A percentile compares a stretch with the other conserved stretches of the same genome.
Conservation (phyloP, 305 asterid genomes). For the Plantago rigida region DNA sequence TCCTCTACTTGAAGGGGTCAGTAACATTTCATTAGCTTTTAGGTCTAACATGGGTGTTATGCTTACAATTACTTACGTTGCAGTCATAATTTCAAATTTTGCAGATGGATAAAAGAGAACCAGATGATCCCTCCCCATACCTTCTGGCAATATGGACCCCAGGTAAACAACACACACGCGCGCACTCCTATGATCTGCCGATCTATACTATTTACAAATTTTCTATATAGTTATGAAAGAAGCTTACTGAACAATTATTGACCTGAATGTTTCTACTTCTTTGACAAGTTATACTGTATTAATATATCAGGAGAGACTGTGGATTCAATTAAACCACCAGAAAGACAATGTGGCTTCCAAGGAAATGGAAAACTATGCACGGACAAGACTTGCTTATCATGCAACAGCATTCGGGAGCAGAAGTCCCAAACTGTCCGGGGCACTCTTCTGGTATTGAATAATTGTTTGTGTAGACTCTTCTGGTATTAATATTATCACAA, state of each 20-base stretch:
- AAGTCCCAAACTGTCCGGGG: slow-evolving; percentile 84
- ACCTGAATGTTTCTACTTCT: no score
- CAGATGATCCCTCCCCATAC: slow-evolving; percentile 85
- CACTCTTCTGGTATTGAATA: slow-evolving; percentile 63
- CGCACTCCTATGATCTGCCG: slow-evolving; percentile 40
- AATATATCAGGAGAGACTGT: slow-evolving; percentile 71
- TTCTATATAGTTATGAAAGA: no score
- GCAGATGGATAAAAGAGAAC: slow-evolving; percentile 88
- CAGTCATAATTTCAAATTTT: slow-evolving; percentile 28
- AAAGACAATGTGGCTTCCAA: slow-evolving; percentile 56
- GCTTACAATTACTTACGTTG: slow-evolving; percentile 15
- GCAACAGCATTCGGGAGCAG: slow-evolving; percentile 89
- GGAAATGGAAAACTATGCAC: slow-evolving; percentile 58
- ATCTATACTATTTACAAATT: not conserved
- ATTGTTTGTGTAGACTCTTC: slow-evolving; percentile 35
- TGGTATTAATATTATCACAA: slow-evolving; percentile 36
- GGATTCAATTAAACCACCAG: slow-evolving; percentile 76
- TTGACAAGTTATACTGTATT: slow-evolving; percentile 1
- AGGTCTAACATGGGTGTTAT: slow-evolving; percentile 8
- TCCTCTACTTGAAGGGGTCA: slow-evolving; percentile 78
- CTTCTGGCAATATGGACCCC: slow-evolving; percentile 83
- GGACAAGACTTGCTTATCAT: slow-evolving; percentile 68
- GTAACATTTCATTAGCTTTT: slow-evolving; percentile 29
- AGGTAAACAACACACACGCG: slow-evolving; percentile 33
- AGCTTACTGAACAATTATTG: no score